Evolutionary conservation across 768 basidiomycete species (phyloP), one percentile per base, ranked within the genome.

Genomic region (Gyrodon lividus): DNA sequence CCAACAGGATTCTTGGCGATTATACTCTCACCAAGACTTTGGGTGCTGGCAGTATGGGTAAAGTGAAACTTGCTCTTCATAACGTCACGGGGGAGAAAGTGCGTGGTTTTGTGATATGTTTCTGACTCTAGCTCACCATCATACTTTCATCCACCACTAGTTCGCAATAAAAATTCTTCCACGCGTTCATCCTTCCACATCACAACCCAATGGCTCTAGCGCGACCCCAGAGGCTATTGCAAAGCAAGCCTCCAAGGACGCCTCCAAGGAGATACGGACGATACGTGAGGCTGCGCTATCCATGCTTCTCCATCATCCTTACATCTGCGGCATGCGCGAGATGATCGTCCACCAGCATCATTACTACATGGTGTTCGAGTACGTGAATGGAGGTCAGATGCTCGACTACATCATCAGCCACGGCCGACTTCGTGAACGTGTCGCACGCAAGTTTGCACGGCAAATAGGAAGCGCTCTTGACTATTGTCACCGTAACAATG

Each of bases 351-450:
- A 98, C 73, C 90, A 92, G 54, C 87, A 99, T 63, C 95, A 99
- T 72, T 98, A 98, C 74, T 99, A 98, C 77, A 98, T 99, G 93
- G 92, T 98, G 9, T 93, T 90, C 68, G 97, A 99, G 70, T 98
- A 97, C 69, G 92, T 98, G 71, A 96, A 94, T 60, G 97, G 97
- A 28, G 97, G 97, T 0, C 97, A 99, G 77, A 94, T 99, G 92
- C 83, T 99, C 59, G 97, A 99, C 79, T 99, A 96, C 70, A 98
- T 99, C 74, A 99, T 99, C 74, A 90, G 90, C 62, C 97, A 99
- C 63, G 97, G 97, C 16, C 81, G 97, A 30, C 80, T 98, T 52
- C 80, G 97, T 41, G 97, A 98, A 71, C 83, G 96, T 50, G 92
- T 94, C 35, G 97, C 97, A 19, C 78, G 97, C 60, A 98, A 98